Conservation (phyloP, 768 basidiomycete genomes). For the Collybia mongolica region DNA sequence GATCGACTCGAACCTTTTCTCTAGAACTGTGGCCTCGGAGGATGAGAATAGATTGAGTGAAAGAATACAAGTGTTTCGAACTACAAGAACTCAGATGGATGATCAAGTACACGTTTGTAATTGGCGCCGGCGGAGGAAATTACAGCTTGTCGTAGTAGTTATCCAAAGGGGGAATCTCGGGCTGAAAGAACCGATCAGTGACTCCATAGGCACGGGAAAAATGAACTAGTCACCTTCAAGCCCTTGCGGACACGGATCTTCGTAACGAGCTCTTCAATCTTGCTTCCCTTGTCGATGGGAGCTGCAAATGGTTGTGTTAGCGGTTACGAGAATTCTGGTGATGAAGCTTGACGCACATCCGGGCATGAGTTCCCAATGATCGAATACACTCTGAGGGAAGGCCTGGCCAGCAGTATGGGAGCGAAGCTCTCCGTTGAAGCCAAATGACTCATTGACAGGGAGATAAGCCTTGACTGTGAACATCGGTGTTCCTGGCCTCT, state of each 20-base stretch:
- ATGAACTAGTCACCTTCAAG: constrained; percentile 67
- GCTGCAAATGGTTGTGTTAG: constrained; percentile 33
- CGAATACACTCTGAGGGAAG: constrained; percentile 95
- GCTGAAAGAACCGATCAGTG: constrained; percentile 37
- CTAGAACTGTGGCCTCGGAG: no score
- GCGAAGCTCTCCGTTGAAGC: constrained; percentile 96
- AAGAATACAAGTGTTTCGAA: neutral
- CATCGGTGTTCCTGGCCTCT: constrained; percentile 97
- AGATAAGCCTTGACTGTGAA: constrained; percentile 99
- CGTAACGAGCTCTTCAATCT: constrained; percentile 82
- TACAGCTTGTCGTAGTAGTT: constrained; percentile 93
- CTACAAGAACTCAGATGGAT: neutral
- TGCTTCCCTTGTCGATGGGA: constrained; percentile 87
- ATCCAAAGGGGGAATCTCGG: constrained; percentile 85
- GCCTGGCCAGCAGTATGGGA: constrained; percentile 94
- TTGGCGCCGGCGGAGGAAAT: constrained; percentile 12
- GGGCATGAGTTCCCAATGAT: constrained; percentile 88
- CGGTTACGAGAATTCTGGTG: neutral
- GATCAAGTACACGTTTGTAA: constrained; percentile 3
- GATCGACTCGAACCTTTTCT: no score
- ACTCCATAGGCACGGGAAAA: neutral
- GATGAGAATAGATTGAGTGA: neutral
- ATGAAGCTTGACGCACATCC: constrained; percentile 56
- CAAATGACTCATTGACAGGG: constrained; percentile 90
- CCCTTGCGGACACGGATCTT: constrained; percentile 91